Percentiles rank a stretch among this genome's conserved stretches.
Evolutionary conservation across 345 rosid species (phyloP).

Genomic region (Brassica carinata): DNA sequence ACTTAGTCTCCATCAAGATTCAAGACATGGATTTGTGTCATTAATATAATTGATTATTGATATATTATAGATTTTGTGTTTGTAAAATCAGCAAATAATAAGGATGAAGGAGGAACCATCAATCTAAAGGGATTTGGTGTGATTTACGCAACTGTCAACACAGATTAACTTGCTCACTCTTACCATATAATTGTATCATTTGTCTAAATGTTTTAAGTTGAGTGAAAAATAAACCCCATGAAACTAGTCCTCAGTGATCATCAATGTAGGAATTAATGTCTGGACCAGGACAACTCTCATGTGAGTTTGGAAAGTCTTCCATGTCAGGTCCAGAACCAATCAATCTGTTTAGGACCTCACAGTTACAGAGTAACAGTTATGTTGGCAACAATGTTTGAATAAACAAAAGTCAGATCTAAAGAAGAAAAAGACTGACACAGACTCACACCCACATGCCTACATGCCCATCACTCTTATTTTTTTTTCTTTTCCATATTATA

Average conservation of each 20-base stretch:
- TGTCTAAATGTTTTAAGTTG: not conserved
- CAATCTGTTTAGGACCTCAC: slow-evolving; percentile 28
- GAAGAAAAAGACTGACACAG: slow-evolving; percentile 33
- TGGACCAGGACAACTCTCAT: slow-evolving; percentile 31
- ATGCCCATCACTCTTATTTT: slow-evolving; percentile 37
- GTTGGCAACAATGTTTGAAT: slow-evolving; percentile 41
- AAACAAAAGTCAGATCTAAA: slow-evolving; percentile 38
- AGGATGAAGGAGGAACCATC: slow-evolving; percentile 25
- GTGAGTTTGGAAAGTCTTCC: slow-evolving; percentile 24
- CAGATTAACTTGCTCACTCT: slow-evolving; percentile 7
- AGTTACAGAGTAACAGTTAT: slow-evolving; percentile 16
- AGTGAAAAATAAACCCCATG: not conserved
- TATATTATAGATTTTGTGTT: slow-evolving; percentile 20
- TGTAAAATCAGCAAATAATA: slow-evolving; percentile 34
- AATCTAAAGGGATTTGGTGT: slow-evolving; percentile 35
- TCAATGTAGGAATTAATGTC: not conserved
- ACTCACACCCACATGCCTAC: slow-evolving; percentile 42
- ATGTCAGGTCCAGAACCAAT: slow-evolving; percentile 25
- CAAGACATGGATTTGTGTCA: slow-evolving; percentile 30
- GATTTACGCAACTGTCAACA: slow-evolving; percentile 8
- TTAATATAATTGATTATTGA: slow-evolving; percentile 27
- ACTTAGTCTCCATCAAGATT: slow-evolving; percentile 35
- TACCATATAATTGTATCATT: not conserved
- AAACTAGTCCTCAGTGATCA: not conserved
- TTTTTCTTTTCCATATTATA: not conserved